Percentiles rank a stretch among this genome's conserved stretches.
These are phyloP conservation scores for Hymenochaete sp. DNA, from an alignment of 1,284 basidiomycete genomes.

Conservation along the genomic window DNA sequence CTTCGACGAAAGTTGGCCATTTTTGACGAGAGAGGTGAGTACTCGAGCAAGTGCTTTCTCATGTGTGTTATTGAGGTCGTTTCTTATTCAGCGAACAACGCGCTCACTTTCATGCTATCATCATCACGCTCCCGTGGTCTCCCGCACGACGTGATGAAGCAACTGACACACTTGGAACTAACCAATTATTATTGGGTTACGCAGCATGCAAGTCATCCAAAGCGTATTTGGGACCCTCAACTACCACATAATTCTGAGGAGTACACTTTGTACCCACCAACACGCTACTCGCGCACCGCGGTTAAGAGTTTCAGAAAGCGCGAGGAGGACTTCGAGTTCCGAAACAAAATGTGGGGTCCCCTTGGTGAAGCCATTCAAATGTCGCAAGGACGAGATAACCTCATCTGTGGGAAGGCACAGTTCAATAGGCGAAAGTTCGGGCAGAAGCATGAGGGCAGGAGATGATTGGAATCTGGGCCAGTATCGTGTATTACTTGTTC, in stretches of 20 bases:
- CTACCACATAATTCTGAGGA: constrained; percentile 19
- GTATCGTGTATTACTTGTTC: too few relatives aligned
- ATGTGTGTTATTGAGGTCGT: constrained; percentile 11
- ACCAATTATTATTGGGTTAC: constrained; percentile 23
- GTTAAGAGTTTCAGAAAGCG: constrained; percentile 1
- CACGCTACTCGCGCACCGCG: neutral
- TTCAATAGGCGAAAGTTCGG: too few relatives aligned
- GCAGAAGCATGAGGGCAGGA: too few relatives aligned
- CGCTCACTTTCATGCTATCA: constrained; percentile 44
- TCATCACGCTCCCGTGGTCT: constrained; percentile 51
- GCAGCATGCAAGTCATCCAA: constrained; percentile 18
- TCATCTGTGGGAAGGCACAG: constrained; percentile 34
- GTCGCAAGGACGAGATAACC: constrained; percentile 39
- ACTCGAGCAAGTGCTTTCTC: neutral
- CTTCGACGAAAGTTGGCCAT: constrained; percentile 35
- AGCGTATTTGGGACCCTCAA: constrained; percentile 40
- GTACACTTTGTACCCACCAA: constrained; percentile 18
- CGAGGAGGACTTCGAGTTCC: constrained; percentile 16
- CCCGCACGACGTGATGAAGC: constrained; percentile 48
- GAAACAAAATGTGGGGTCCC: constrained; percentile 29
- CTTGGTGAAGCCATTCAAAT: constrained; percentile 41
- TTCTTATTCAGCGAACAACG: constrained; percentile 42
- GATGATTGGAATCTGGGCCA: too few relatives aligned
- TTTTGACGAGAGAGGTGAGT: constrained; percentile 44
- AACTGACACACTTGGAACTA: constrained; percentile 36